phyloP scores from a whole-genome alignment of 345 rosid species.

The Bruguiera parviflora region DNA sequence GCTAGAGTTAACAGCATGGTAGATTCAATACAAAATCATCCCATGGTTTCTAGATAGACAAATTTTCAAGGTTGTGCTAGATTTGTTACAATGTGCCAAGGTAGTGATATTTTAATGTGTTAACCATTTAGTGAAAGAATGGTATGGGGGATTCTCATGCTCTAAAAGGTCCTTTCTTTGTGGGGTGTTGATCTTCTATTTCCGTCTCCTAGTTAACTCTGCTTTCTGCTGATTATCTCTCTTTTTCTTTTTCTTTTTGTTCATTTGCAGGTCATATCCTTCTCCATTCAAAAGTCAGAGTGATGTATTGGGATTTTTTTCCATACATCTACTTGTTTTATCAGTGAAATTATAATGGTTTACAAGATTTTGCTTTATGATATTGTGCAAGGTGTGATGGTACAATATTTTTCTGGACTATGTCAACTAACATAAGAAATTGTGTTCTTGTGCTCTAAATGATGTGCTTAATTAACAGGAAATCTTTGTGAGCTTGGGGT shows the following conservation, averaged over 20 bases:
- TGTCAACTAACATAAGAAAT: neutral
- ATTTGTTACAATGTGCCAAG: too few relatives aligned
- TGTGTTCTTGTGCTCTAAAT: neutral
- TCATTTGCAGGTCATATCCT: constrained; percentile 95
- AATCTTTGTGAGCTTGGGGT: neutral
- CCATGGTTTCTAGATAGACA: too few relatives aligned
- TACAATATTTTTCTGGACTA: too few relatives aligned
- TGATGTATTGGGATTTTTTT: constrained; percentile 2
- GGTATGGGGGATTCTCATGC: too few relatives aligned
- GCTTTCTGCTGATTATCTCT: neutral
- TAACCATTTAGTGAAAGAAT: too few relatives aligned
- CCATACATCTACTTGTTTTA: neutral
- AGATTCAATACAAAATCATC: too few relatives aligned
- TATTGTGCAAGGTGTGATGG: too few relatives aligned
- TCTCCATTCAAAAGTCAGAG: constrained; percentile 23
- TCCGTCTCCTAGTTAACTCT: neutral
- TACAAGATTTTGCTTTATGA: too few relatives aligned
- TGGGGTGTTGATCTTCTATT: neutral
- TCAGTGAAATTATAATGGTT: neutral
- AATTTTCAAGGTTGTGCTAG: too few relatives aligned
- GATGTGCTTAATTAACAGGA: neutral
- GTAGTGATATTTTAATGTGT: too few relatives aligned
- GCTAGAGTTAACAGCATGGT: too few relatives aligned
- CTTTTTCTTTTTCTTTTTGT: neutral
- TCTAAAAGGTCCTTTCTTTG: neutral